phyloP scores from a whole-genome alignment of 306 rosid species.

The Quercus parvula region DNA sequence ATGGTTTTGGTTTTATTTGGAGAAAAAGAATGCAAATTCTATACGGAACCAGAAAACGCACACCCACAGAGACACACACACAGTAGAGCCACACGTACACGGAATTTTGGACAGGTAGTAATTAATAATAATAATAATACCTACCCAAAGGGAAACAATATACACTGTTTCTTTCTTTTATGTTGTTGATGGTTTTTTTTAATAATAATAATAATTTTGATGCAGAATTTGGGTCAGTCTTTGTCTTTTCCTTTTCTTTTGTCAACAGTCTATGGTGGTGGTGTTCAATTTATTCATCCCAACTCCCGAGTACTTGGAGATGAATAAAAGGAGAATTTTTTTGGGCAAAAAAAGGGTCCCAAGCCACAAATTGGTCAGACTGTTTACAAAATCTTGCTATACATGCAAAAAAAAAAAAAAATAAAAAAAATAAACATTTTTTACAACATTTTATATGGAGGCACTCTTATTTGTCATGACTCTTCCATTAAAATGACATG shows the following conservation, averaged over 20 bases:
- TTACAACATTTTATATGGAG: too few relatives aligned
- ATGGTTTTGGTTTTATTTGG: background rate
- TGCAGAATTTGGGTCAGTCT: background rate
- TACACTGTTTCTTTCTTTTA: too few relatives aligned
- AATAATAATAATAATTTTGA: too few relatives aligned
- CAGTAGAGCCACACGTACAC: background rate
- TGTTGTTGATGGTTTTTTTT: too few relatives aligned
- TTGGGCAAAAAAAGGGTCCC: too few relatives aligned
- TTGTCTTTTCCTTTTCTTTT: background rate
- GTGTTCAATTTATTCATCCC: background rate
- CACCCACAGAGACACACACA: too few relatives aligned
- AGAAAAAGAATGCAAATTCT: background rate
- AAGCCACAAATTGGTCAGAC: too few relatives aligned
- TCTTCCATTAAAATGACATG: too few relatives aligned
- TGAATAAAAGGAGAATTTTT: background rate
- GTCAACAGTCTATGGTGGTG: background rate
- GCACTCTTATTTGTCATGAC: too few relatives aligned
- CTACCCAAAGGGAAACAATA: background rate
- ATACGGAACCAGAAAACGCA: background rate
- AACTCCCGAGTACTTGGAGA: background rate
- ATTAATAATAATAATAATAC: background rate
- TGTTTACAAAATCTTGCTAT: too few relatives aligned
- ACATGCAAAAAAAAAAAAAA: too few relatives aligned
- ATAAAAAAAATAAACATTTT: too few relatives aligned
- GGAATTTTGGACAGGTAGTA: background rate